Conservation (phyloP, 495 filamentous ascomycete species). For the Trichoderma virens region DNA sequence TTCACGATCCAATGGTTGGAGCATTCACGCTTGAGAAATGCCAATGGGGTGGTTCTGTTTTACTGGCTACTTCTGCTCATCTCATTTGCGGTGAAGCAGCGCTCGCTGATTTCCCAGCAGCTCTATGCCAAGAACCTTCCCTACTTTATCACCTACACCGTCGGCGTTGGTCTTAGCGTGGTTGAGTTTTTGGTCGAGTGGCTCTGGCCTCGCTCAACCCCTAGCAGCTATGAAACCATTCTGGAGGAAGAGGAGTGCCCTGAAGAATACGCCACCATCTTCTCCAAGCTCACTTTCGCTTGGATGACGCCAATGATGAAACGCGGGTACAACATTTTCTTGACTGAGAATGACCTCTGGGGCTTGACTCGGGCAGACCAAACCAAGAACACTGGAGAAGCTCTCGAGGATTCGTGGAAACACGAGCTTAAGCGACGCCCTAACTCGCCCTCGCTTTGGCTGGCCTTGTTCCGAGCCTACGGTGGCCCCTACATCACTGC, state of each 20-base stretch:
- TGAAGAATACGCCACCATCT: constrained; percentile 87
- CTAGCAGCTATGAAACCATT: constrained; percentile 73
- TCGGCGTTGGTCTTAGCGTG: constrained; percentile 63
- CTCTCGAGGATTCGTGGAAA: constrained; percentile 70
- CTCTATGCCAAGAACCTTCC: constrained; percentile 54
- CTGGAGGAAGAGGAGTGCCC: constrained; percentile 87
- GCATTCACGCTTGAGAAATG: constrained; percentile 77
- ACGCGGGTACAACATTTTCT: constrained; percentile 80
- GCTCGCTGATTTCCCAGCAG: constrained; percentile 74
- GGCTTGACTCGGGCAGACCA: constrained; percentile 75
- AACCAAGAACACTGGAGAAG: constrained; percentile 56
- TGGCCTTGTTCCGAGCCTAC: constrained; percentile 80
- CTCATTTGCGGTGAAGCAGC: constrained; percentile 74
- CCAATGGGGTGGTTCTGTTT: constrained; percentile 89
- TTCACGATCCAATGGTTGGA: constrained; percentile 88
- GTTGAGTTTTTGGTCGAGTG: constrained; percentile 82
- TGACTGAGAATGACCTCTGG: constrained; percentile 97
- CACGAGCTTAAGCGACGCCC: constrained; percentile 61
- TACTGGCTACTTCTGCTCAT: constrained; percentile 93
- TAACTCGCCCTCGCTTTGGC: constrained; percentile 73
- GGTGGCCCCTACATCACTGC: constrained; percentile 75
- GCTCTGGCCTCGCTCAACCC: constrained; percentile 65
- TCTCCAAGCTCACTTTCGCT: constrained; percentile 87
- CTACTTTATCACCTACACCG: constrained; percentile 74
- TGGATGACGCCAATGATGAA: constrained; percentile 99